Evolutionary conservation across 108 stramenopile species (phyloP), one percentile per base, ranked within the genome.

Genomic region (Nitzschia sp.): DNA sequence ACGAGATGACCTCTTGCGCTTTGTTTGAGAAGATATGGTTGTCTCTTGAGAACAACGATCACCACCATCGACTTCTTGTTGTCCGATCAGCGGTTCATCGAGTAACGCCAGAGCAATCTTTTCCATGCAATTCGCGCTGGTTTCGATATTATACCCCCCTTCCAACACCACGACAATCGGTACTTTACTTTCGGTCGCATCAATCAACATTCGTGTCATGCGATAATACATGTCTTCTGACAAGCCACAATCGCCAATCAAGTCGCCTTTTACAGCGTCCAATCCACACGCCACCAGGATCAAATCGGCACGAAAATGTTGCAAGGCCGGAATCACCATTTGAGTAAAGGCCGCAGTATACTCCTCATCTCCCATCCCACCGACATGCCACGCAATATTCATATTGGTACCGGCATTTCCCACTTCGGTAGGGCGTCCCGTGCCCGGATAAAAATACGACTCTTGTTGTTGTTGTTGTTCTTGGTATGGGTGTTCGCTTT

Each of bases 121-220:
- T 26, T 70, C 68, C 75, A 76, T 76, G 30, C 73, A 74, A 5
- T 46, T 45, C 11, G 73, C 74, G 45, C 77, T 75, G 22, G 71
- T 71, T 23, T 77, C 78, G 66, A 83, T 76, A 23, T 83, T 80
- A 41, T 87, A 87, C 0, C 86, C 86, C 27, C 86, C 86, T 55
- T 87, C 86, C 48, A 84, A 72, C 26, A 76, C 79, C 32, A 78
- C 71, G 1, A 84, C 75, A 29, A 71, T 70, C 11, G 86, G 86
- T 16, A 78, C 63, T 15, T 6, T 3, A n/a, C n/a, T n/a, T 9
- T 52, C 53, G 2, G 48, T 36, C 31, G 63, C 38, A 3, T 70
- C 56, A 36, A 76, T 22, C 16, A 76, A 25, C 23, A 44, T 70
- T 35, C 30, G 8, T 1, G 75, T 76, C 75, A 76, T 76, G 8